phyloP scores from a whole-genome alignment of 306 rosid genomes.

The Psophocarpus tetragonolobus region DNA sequence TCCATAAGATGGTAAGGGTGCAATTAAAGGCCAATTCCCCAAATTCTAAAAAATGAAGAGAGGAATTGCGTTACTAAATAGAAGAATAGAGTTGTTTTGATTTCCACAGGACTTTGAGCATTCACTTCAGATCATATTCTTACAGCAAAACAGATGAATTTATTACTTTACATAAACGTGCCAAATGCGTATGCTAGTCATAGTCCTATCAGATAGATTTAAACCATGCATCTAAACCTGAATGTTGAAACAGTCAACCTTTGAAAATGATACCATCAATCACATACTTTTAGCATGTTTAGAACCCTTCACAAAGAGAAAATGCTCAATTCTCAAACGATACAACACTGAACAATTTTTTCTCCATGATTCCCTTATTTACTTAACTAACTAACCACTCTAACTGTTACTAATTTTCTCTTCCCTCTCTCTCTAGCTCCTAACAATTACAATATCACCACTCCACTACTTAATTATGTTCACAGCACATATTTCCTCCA shows the following conservation, averaged over 20 bases:
- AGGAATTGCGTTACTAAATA: no score
- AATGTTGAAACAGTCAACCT: background rate
- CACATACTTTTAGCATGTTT: background rate
- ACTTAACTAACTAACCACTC: background rate
- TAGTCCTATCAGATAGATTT: background rate
- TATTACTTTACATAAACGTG: background rate
- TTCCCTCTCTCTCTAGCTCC: background rate
- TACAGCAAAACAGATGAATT: background rate
- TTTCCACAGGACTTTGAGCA: background rate
- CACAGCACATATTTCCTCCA: background rate
- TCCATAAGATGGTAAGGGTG: conserved; percentile 97
- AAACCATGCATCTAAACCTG: background rate
- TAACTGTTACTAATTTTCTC: background rate
- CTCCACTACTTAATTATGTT: background rate
- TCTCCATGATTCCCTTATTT: background rate
- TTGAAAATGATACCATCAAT: background rate
- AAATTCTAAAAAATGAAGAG: conserved; percentile 51
- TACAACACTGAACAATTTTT: background rate
- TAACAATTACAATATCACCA: background rate
- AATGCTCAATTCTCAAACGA: background rate
- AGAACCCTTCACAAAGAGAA: background rate
- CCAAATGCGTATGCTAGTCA: background rate
- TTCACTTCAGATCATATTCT: conserved; percentile 18
- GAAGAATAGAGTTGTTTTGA: background rate
- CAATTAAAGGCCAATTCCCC: conserved; percentile 72